A percentile compares a stretch with the other conserved stretches of the same genome.
Conservation (phyloP, 306 rosid species). For the Herpetospermum pedunculosum region DNA sequence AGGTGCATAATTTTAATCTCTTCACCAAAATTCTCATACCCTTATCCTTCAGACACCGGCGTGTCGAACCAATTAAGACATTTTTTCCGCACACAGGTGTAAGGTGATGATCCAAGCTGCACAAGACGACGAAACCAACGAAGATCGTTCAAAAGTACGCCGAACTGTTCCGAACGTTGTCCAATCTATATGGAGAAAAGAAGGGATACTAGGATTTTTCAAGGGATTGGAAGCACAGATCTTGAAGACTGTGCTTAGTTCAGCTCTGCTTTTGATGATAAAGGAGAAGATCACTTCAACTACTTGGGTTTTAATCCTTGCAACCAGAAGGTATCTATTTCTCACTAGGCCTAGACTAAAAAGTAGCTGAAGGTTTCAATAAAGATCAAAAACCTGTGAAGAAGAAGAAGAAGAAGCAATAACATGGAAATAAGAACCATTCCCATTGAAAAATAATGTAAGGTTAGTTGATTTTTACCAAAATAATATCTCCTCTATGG, state of each 20-base stretch:
- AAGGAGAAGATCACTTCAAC: constrained; percentile 85
- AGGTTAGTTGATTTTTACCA: neutral
- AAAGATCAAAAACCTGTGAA: neutral
- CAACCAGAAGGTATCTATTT: constrained; percentile 55
- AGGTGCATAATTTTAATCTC: constrained; percentile 34
- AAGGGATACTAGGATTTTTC: constrained; percentile 74
- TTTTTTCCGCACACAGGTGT: constrained; percentile 44
- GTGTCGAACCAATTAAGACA: constrained; percentile 9
- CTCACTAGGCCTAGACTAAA: constrained; percentile 40
- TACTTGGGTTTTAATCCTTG: constrained; percentile 85
- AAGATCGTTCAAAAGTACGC: constrained; percentile 20
- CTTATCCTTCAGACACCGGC: neutral
- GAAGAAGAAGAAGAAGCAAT: neutral
- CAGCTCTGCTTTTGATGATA: constrained; percentile 95
- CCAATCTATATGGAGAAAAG: constrained; percentile 64
- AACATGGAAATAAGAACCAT: neutral
- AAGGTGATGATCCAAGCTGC: constrained; percentile 99
- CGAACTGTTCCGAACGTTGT: constrained; percentile 52
- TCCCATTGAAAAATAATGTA: neutral
- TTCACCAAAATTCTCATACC: constrained; percentile 15
- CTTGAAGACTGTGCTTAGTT: constrained; percentile 90
- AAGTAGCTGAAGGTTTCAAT: constrained; percentile 16
- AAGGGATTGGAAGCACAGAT: constrained; percentile 97
- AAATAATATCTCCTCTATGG: neutral
- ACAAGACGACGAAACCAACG: constrained; percentile 33